phyloP scores from a whole-genome alignment of 176 grass and related monocot genomes.

The Oryza punctata region DNA sequence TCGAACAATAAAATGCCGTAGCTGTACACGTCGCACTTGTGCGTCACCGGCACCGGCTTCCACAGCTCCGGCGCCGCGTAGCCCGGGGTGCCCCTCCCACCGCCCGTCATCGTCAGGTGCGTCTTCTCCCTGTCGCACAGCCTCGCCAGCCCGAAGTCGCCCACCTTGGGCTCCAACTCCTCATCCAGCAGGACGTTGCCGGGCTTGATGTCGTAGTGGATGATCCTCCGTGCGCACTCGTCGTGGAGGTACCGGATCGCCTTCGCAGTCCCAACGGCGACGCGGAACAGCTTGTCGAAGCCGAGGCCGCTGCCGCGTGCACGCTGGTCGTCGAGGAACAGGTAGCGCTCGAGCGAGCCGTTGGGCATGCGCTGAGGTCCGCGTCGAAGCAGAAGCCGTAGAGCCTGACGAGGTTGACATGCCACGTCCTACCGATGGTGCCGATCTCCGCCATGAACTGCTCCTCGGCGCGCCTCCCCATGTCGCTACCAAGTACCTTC shows the following conservation, averaged over 20 bases:
- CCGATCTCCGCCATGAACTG: no score
- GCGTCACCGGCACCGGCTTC: no score
- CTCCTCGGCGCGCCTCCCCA: slow-evolving; percentile 20
- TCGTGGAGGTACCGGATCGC: slow-evolving; percentile 48
- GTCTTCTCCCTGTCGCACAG: slow-evolving; percentile 33
- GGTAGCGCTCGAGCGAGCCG: slow-evolving; percentile 29
- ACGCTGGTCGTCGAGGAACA: background rate
- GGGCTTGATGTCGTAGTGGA: slow-evolving; percentile 54
- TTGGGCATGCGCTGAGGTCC: background rate
- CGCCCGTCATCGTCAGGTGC: slow-evolving; percentile 14
- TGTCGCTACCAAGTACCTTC: background rate
- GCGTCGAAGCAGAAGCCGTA: slow-evolving; percentile 47
- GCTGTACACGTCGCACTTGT: no score
- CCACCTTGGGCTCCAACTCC: slow-evolving; percentile 34
- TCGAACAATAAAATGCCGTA: no score
- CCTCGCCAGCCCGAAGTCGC: slow-evolving; percentile 40
- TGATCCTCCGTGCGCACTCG: slow-evolving; percentile 34
- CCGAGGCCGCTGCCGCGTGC: background rate
- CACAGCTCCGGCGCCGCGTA: no score
- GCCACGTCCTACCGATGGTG: no score
- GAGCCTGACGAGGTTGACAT: slow-evolving; percentile 31
- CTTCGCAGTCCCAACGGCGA: slow-evolving; percentile 45
- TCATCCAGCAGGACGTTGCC: slow-evolving; percentile 37
- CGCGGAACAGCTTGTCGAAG: slow-evolving; percentile 28
- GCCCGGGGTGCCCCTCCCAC: background rate